These are phyloP conservation scores for Immersiella caudata DNA, from an alignment of 495 filamentous ascomycete species.

Conservation along the genomic window DNA sequence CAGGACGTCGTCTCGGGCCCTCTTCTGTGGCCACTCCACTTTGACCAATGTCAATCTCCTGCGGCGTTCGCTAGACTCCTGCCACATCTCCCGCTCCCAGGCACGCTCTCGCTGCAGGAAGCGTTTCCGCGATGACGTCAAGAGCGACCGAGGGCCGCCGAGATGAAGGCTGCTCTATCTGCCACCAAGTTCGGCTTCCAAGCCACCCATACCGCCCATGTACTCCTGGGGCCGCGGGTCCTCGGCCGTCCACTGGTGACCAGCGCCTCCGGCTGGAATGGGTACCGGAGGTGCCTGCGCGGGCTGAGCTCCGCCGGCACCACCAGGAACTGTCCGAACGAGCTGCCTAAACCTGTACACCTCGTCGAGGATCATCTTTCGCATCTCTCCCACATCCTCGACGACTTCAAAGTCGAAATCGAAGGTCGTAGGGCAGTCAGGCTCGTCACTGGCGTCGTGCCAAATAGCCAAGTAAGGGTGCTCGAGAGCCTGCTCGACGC, in stretches of 20 bases:
- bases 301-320: conserved; percentile 27
- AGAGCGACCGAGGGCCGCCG: not conserved
- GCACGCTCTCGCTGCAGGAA: not conserved
- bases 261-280: conserved; percentile 67
- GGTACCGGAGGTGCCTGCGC: conserved; percentile 57
- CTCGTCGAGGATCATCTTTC: conserved; percentile 94
- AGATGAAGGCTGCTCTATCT: conserved; percentile 23
- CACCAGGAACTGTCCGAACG: conserved; percentile 68
- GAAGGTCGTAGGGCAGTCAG: conserved; percentile 87
- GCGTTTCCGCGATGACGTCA: not conserved
- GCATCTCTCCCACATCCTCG: conserved; percentile 91
- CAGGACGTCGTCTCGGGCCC: not conserved
- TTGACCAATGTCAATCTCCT: not conserved
- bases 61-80: not conserved
- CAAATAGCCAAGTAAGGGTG: conserved; percentile 96
- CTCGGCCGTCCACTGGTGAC: conserved; percentile 71
- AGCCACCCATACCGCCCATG: conserved; percentile 54
- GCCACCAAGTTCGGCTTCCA: conserved; percentile 85
- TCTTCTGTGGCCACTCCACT: not conserved
- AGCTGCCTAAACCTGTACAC: conserved; percentile 76
- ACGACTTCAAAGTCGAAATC: conserved; percentile 98
- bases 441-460: conserved; percentile 97
- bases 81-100: not conserved
- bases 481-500: conserved; percentile 90
- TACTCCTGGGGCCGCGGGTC: conserved; percentile 88